Percentiles rank a stretch among this genome's conserved stretches.
Evolutionary conservation across 192 early-diverging fungal genomes (phyloP).

Genomic region (Mortierella alpina): DNA sequence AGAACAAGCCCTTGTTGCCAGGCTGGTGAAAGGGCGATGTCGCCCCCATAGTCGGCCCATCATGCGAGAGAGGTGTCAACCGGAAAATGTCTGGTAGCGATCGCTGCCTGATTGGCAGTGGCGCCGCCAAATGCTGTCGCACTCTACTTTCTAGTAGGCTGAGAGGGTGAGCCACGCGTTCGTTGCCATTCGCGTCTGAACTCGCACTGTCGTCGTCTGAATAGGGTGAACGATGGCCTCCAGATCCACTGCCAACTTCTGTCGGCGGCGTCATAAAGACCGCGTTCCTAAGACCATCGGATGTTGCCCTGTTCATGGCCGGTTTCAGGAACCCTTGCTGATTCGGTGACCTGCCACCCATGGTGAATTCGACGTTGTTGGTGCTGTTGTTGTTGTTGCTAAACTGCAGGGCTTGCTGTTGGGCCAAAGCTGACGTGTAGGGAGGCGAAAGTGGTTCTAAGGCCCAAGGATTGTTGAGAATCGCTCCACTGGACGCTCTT

Average conservation of each 20-base stretch:
- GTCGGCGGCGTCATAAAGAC: constrained; percentile 1
- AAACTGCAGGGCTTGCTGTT: constrained; percentile 13
- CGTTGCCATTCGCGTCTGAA: not conserved
- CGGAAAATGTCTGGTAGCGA: constrained; percentile 57
- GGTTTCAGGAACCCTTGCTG: constrained; percentile 33
- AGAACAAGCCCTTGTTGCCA: constrained; percentile 45
- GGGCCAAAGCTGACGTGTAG: constrained; percentile 21
- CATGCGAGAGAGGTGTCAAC: constrained; percentile 14
- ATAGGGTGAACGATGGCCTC: constrained; percentile 17
- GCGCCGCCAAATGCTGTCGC: constrained; percentile 53
- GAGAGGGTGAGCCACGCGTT: not conserved
- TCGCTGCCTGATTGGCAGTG: constrained; percentile 54
- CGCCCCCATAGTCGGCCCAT: constrained; percentile 11
- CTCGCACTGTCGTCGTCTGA: constrained; percentile 19
- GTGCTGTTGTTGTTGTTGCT: constrained; percentile 3
- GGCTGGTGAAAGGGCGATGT: constrained; percentile 48
- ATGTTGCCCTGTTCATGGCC: not conserved
- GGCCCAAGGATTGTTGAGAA: constrained; percentile 38
- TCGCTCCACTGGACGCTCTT: constrained; percentile 46
- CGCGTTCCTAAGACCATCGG: constrained; percentile 6
- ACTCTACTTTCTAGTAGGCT: constrained; percentile 3
- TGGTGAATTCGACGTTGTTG: constrained; percentile 35
- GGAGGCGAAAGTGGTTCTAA: constrained; percentile 44
- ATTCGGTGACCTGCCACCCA: constrained; percentile 13
- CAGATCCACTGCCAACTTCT: not conserved